Conservation (phyloP, 129 eudicot genomes). For the Pulicaria dysenterica region DNA sequence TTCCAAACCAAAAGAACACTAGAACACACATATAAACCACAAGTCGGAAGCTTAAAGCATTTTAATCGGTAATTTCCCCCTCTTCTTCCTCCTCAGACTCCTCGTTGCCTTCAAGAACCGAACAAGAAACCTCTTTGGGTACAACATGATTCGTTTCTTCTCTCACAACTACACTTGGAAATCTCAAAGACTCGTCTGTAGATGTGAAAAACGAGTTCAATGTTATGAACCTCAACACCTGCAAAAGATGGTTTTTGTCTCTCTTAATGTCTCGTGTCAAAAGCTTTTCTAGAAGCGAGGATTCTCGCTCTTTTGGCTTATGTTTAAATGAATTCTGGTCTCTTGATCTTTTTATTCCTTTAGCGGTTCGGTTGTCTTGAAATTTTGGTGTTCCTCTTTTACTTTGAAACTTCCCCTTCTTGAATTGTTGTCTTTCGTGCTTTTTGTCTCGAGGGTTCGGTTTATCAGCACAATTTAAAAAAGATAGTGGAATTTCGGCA, state of each 20-base stretch:
- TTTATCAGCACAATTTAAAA: constrained; percentile 55
- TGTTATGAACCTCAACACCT: constrained; percentile 81
- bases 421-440: constrained; percentile 32
- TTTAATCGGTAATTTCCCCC: constrained; percentile 47
- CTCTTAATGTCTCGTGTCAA: constrained; percentile 60
- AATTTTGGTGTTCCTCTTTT: constrained; percentile 47
- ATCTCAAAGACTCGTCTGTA: constrained; percentile 45
- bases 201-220: constrained; percentile 65
- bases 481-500: constrained; percentile 77
- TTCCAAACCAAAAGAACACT: constrained; percentile 4
- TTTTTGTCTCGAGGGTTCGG: constrained; percentile 33
- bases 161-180: constrained; percentile 57
- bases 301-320: constrained; percentile 39
- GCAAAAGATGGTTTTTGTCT: constrained; percentile 71
- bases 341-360: constrained; percentile 33
- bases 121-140: constrained; percentile 20
- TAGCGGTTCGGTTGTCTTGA: constrained; percentile 37
- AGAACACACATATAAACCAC: constrained; percentile 1
- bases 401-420: constrained; percentile 53
- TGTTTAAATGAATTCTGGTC: constrained; percentile 29
- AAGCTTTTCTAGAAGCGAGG: constrained; percentile 80
- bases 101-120: not conserved
- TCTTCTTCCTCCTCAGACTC: constrained; percentile 43
- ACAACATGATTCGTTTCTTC: constrained; percentile 42
- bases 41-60: not conserved